A percentile compares a stretch with the other conserved stretches of the same genome.
Evolutionary conservation across 1,139 yeast species (phyloP).

Genomic region (Williopsis jadinii): DNA sequence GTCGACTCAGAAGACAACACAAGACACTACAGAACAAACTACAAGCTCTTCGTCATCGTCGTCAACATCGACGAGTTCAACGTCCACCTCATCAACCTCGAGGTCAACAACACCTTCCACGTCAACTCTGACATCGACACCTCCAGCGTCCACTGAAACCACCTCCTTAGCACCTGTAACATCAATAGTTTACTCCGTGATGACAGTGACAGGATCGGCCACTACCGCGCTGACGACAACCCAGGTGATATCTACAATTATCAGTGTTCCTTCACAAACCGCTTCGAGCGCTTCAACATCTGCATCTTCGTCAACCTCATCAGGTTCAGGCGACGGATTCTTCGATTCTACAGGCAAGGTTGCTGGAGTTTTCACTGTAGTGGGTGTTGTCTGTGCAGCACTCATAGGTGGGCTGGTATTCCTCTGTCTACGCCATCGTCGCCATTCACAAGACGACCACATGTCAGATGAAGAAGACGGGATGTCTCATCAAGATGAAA

Average conservation of each 20-base stretch:
- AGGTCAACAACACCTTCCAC: neutral
- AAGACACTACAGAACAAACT: too few species aligned
- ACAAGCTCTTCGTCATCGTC: too few species aligned
- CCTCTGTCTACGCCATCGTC: constrained; percentile 17
- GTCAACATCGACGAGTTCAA: constrained; percentile 1
- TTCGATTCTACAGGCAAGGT: constrained; percentile 32
- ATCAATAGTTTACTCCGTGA: constrained; percentile 23
- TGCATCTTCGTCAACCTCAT: too few species aligned
- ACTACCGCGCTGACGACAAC: constrained; percentile 21
- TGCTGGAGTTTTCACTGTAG: constrained; percentile 31
- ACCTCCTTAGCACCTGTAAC: constrained; percentile 13
- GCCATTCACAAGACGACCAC: constrained; percentile 21
- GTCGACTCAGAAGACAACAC: neutral
- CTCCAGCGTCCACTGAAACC: constrained; percentile 10
- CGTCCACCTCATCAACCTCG: neutral
- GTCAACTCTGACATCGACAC: constrained; percentile 5
- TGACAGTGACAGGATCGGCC: constrained; percentile 24
- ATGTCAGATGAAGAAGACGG: constrained; percentile 7
- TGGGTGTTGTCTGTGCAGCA: constrained; percentile 26
- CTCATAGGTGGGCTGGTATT: constrained; percentile 21
- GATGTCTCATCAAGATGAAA: constrained; percentile 7
- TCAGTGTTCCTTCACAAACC: constrained; percentile 10
- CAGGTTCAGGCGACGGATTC: constrained; percentile 12
- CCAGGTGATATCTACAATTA: constrained; percentile 22
- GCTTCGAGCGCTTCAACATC: too few species aligned